Evolutionary conservation across 805 yeast species (phyloP).

Genomic region (Teunomyces gatunensis): DNA sequence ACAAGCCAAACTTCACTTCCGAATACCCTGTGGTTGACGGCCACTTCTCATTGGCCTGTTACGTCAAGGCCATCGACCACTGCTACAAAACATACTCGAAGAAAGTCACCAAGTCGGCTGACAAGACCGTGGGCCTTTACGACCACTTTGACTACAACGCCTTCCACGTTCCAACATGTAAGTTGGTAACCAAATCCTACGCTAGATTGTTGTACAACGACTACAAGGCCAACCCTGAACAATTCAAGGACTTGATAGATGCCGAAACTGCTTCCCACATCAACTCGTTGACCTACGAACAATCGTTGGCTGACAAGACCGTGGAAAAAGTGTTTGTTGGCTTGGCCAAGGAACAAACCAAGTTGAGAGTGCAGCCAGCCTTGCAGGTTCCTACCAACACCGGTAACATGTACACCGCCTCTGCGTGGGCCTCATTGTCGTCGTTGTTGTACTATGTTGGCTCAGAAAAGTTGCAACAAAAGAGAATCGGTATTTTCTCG

Average conservation of each 20-base stretch:
- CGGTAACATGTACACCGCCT: conserved; percentile 97
- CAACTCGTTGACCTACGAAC: conserved; percentile 64
- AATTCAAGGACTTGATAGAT: conserved; percentile 43
- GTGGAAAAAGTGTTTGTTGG: conserved; percentile 84
- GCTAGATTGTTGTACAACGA: conserved; percentile 92
- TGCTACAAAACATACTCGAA: conserved; percentile 80
- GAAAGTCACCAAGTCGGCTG: conserved; percentile 55
- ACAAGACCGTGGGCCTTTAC: conserved; percentile 54
- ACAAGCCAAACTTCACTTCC: conserved; percentile 93
- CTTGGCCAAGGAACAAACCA: conserved; percentile 65
- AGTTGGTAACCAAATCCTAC: conserved; percentile 86
- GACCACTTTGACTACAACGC: conserved; percentile 86
- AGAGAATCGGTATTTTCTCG: conserved; percentile 90
- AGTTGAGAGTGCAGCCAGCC: conserved; percentile 74
- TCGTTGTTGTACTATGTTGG: conserved; percentile 78
- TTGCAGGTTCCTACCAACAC: conserved; percentile 89
- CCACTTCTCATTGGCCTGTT: conserved; percentile 90
- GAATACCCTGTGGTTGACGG: conserved; percentile 99
- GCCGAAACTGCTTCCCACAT: conserved; percentile 52
- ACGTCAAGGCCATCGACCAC: conserved; percentile 87
- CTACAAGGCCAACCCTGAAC: conserved; percentile 65
- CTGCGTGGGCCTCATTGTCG: conserved; percentile 82
- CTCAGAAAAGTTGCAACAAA: conserved; percentile 68
- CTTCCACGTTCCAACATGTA: conserved; percentile 98
- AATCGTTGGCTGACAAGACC: conserved; percentile 72